A percentile compares a stretch with the other conserved stretches of the same genome.
These are phyloP conservation scores for Pseudogymnoascus sp. DNA, from an alignment of 2,329 filamentous ascomycete species.

Conservation along the genomic window DNA sequence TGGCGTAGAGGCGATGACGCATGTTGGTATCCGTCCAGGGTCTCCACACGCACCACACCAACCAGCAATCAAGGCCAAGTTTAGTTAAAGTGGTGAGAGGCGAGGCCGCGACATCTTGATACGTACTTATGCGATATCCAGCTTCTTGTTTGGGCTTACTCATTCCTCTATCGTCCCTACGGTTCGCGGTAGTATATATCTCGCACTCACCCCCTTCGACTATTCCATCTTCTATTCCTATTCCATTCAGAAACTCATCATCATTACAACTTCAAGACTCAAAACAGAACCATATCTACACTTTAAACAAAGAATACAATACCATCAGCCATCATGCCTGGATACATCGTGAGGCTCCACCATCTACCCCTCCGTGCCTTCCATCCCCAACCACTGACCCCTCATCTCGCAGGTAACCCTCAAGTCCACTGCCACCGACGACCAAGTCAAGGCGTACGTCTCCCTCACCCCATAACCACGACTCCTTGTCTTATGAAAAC, in stretches of 20 bases:
- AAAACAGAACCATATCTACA: background rate
- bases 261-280: background rate
- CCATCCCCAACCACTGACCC: background rate
- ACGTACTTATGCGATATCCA: conserved; percentile 4
- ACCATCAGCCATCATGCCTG: conserved; percentile 16
- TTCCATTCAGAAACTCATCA: background rate
- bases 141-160: conserved; percentile 7
- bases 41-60: conserved; percentile 2
- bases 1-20: background rate
- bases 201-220: background rate
- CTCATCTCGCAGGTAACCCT: conserved; percentile 59
- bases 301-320: background rate
- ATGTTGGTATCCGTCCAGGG: conserved; percentile 1
- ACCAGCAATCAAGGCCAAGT: background rate
- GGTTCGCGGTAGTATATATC: background rate
- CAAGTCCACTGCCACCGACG: conserved; percentile 60
- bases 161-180: conserved; percentile 3
- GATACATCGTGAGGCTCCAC: conserved; percentile 16
- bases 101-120: background rate
- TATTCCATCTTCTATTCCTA: background rate
- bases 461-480: background rate
- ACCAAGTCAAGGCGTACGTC: conserved; percentile 60
- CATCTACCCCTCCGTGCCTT: background rate
- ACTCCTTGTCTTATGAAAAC: background rate
- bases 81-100: background rate